Conservation (phyloP, 441 rosid genomes). For the Gossypium gossypioides region DNA sequence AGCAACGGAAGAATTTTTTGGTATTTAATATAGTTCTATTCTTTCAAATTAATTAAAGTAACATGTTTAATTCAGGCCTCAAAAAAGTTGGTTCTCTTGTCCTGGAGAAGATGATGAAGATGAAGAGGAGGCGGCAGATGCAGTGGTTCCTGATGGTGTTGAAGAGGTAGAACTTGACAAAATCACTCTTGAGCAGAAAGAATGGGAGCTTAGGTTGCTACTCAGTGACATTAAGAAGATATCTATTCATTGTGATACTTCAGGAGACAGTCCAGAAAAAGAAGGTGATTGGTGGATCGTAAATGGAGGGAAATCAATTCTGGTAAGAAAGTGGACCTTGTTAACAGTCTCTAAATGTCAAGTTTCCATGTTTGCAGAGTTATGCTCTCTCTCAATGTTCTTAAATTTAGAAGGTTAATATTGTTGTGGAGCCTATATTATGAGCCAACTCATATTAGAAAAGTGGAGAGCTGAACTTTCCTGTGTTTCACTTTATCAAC, state of each 20-base stretch:
- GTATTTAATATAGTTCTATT: not conserved
- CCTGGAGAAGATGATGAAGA: constrained; percentile 94
- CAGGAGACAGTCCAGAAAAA: constrained; percentile 37
- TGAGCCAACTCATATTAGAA: not conserved
- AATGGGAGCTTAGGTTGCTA: constrained; percentile 65
- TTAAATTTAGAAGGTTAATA: not conserved
- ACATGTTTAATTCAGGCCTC: constrained; percentile 53
- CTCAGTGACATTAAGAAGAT: constrained; percentile 74
- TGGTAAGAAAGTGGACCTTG: constrained; percentile 48
- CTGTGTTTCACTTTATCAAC: not conserved
- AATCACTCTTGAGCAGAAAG: constrained; percentile 71
- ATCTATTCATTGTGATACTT: constrained; percentile 45
- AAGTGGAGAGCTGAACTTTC: not conserved
- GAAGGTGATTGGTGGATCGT: constrained; percentile 77
- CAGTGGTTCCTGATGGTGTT: constrained; percentile 94
- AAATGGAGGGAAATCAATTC: constrained; percentile 48
- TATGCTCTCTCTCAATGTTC: not conserved
- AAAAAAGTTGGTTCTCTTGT: constrained; percentile 75
- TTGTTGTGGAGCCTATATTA: not conserved
- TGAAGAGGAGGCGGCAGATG: constrained; percentile 94
- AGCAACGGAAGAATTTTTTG: not conserved
- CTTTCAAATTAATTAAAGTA: constrained; percentile 7
- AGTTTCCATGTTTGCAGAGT: constrained; percentile 1
- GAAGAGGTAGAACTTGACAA: constrained; percentile 96
- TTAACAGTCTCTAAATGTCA: not conserved